Base-by-base conservation (phyloP, 2,329 filamentous ascomycete genomes). In the Penicillium sp. region DNA sequence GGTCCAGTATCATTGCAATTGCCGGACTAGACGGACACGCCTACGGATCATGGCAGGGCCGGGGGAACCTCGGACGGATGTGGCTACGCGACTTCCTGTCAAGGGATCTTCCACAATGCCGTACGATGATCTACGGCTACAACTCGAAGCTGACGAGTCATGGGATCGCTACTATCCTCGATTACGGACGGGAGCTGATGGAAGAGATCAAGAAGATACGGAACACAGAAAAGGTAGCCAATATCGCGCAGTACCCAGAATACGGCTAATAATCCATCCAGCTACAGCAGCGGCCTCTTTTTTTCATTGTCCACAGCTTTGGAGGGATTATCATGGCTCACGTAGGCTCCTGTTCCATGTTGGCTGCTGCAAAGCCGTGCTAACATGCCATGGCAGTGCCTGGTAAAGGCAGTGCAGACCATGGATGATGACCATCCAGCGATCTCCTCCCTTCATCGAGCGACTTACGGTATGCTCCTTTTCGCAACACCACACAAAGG, bases 61-160 rank as follows among this genome's bases (percentile, higher is more conserved):
- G 60, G 48, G 60, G 62, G 9, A 61, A 61, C 23, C 55, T 61
- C 14, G 47, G 56, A 30, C 58, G 61, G 1, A 71, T 70, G 65
- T 70, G 66, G 67, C 61, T 71, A 0, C 60, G 65, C 1, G 60
- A 71, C 49, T 71, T 71, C 50, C 56, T 71, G 12, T 59, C 54
- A 0, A 64, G 67, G 53, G 66, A 69, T 57, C 45, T 68, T 14
- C 65, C 63, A 5, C 43, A 56, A 18, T 71, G 65, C 43, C 63
- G 68, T 11, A 65, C 64, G 0, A 69, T 71, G 63, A 70, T 65
- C 26, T 72, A 72, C 52, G 69, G 71, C 2, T 72, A 72, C 56
- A 68, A 73, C 57, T 68, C 70, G 18, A 70, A 68, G 52, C 56
- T 72, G 5, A 63, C 56, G 11, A 65, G 58, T 40, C 59, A 62